A percentile compares a stretch with the other conserved stretches of the same genome.
Evolutionary conservation across 2,329 filamentous ascomycete species (phyloP).

Genomic region (Thyridium curvatum): DNA sequence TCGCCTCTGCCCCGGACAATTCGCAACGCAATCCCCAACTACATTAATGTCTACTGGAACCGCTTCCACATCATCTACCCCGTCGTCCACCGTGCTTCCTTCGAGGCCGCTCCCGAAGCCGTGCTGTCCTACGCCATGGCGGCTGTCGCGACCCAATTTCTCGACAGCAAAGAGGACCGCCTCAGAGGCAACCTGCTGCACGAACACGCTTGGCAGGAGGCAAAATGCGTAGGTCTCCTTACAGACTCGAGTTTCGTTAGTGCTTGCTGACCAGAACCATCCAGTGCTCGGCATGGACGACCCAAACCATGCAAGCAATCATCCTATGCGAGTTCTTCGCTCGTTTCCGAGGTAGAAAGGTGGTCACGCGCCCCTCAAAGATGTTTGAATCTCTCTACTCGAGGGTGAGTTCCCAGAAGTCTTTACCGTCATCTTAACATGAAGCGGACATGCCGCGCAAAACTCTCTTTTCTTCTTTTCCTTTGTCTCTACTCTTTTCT

Average conservation of each 20-base stretch:
- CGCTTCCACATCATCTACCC: slow-evolving; percentile 41
- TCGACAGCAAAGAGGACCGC: slow-evolving; percentile 41
- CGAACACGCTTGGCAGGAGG: slow-evolving; percentile 42
- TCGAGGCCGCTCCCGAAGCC: slow-evolving; percentile 35
- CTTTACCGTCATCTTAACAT: slow-evolving; percentile 13
- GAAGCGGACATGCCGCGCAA: slow-evolving; percentile 8
- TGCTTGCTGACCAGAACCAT: background rate
- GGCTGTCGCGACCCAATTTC: slow-evolving; percentile 47
- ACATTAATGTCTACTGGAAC: slow-evolving; percentile 48
- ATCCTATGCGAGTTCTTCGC: slow-evolving; percentile 49
- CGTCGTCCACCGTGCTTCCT: slow-evolving; percentile 41
- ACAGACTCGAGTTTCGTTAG: background rate
- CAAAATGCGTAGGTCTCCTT: slow-evolving; percentile 38
- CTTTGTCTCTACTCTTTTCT: background rate
- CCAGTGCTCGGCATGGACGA: slow-evolving; percentile 41
- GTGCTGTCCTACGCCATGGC: slow-evolving; percentile 49
- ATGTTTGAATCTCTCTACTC: slow-evolving; percentile 44
- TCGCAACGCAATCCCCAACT: slow-evolving; percentile 38
- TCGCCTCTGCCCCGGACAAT: slow-evolving; percentile 23
- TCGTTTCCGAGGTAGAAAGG: slow-evolving; percentile 46
- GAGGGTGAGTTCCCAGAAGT: slow-evolving; percentile 41
- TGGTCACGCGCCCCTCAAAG: slow-evolving; percentile 38
- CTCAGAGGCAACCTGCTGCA: slow-evolving; percentile 43
- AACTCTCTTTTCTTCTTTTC: slow-evolving; percentile 13
- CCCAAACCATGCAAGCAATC: slow-evolving; percentile 46